Percentiles rank a stretch among this genome's conserved stretches.
Conservation (phyloP, 106 monocot genomes). For the Dendrobium catenatum region DNA sequence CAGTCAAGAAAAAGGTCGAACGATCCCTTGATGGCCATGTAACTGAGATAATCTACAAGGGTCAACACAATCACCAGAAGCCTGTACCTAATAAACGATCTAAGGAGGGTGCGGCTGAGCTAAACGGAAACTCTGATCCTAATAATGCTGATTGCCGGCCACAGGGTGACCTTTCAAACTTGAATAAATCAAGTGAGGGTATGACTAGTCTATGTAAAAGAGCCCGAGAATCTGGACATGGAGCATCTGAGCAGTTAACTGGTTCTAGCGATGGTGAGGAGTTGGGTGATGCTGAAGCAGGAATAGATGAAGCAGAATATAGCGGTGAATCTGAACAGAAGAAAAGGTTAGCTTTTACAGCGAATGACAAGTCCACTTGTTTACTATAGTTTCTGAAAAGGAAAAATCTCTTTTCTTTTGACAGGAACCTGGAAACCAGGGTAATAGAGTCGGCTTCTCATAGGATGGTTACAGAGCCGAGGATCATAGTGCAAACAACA, state of each 20-base stretch:
- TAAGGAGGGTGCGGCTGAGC: conserved; percentile 29
- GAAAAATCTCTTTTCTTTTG: background rate
- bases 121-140: conserved; percentile 17
- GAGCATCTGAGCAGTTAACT: conserved; percentile 46
- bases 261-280: conserved; percentile 69
- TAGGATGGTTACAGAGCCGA: conserved; percentile 52
- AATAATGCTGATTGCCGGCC: conserved; percentile 13
- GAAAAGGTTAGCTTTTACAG: conserved; percentile 39
- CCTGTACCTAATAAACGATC: conserved; percentile 28
- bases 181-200: conserved; percentile 14
- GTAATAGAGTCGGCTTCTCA: conserved; percentile 27
- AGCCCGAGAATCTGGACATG: conserved; percentile 26
- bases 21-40: conserved; percentile 37
- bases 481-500: conserved; percentile 72
- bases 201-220: conserved; percentile 9
- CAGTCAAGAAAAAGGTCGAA: conserved; percentile 44
- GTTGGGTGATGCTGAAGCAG: conserved; percentile 31
- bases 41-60: conserved; percentile 47
- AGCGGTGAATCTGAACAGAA: conserved; percentile 41
- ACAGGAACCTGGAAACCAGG: conserved; percentile 32
- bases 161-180: conserved; percentile 6
- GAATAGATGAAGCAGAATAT: conserved; percentile 24
- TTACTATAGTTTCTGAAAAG: background rate
- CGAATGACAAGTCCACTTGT: background rate
- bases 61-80: conserved; percentile 37